Conservation (phyloP, 2,329 filamentous ascomycete genomes). For the Passalora sequoiae region DNA sequence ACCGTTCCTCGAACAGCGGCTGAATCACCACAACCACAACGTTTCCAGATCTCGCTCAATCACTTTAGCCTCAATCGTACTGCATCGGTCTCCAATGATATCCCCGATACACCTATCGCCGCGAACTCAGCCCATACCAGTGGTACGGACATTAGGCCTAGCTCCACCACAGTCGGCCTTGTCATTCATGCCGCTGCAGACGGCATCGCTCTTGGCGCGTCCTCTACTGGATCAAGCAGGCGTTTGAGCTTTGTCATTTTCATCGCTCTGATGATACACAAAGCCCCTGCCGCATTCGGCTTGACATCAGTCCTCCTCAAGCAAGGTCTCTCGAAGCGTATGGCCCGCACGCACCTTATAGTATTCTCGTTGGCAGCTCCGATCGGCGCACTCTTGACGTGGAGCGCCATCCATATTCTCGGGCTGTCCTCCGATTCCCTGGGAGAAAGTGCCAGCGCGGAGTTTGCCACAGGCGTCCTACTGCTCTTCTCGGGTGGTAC, state of each 20-base stretch:
- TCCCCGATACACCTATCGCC: conserved; percentile 10
- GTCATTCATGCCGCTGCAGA: conserved; percentile 94
- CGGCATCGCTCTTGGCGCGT: conserved; percentile 91
- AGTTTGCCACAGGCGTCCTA: conserved; percentile 88
- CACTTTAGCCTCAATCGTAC: conserved; percentile 55
- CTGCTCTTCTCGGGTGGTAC: conserved; percentile 94
- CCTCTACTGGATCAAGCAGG: conserved; percentile 59
- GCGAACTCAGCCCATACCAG: conserved; percentile 5
- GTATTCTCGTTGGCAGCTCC: conserved; percentile 91
- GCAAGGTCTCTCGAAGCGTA: conserved; percentile 82
- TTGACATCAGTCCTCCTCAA: conserved; percentile 85
- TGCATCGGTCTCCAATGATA: conserved; percentile 24
- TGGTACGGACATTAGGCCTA: conserved; percentile 25
- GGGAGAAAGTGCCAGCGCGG: conserved; percentile 55
- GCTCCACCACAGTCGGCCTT: conserved; percentile 71
- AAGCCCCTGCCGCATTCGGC: conserved; percentile 87
- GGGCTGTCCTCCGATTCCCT: conserved; percentile 56
- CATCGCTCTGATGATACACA: conserved; percentile 94
- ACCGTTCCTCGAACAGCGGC: conserved; percentile 69
- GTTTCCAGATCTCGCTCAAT: conserved; percentile 82
- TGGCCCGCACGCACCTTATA: conserved; percentile 75
- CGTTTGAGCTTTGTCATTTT: conserved; percentile 88
- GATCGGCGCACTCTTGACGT: conserved; percentile 76
- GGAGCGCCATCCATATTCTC: conserved; percentile 68
- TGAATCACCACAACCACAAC: conserved; percentile 49